Conservation (phyloP, 2,329 filamentous ascomycete genomes). For the Neopestalotiopsis sp. region DNA sequence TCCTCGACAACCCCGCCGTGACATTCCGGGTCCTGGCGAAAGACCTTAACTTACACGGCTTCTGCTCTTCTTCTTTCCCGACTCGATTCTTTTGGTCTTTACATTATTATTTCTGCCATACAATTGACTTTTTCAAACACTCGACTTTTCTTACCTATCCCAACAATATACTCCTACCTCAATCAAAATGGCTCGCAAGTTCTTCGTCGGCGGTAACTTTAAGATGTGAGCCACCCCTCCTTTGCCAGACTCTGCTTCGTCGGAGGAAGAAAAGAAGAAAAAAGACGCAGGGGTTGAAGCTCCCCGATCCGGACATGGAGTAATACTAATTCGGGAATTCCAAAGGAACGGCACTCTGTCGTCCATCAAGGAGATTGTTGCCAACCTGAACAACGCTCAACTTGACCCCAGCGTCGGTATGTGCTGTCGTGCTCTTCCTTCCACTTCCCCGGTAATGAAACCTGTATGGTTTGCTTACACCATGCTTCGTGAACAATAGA, state of each 20-base stretch:
- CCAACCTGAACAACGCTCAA: conserved; percentile 84
- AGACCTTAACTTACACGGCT: not conserved
- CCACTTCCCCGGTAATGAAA: not conserved
- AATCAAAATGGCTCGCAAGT: conserved; percentile 87
- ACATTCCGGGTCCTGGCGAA: conserved; percentile 20
- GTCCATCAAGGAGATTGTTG: conserved; percentile 89
- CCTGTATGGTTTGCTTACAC: not conserved
- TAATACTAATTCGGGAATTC: conserved; percentile 23
- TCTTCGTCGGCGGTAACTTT: conserved; percentile 99
- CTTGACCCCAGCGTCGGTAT: conserved; percentile 77
- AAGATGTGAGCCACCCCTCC: conserved; percentile 77
- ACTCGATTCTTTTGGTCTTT: not conserved
- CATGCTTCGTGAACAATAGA: conserved; percentile 56
- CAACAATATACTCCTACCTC: not conserved
- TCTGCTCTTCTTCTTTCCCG: not conserved
- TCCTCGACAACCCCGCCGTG: conserved; percentile 13
- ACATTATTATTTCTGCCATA: not conserved
- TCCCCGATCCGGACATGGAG: not conserved
- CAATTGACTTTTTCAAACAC: not conserved
- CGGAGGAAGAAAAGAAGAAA: not conserved
- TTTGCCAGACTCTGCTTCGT: conserved; percentile 28
- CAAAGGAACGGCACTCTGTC: conserved; percentile 89
- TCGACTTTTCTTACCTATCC: not conserved
- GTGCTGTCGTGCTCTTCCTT: conserved; percentile 37
- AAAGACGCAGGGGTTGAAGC: conserved; percentile 2